Percentiles rank a stretch among this genome's conserved stretches.
These are phyloP conservation scores for Veloboletus limbatus DNA, from an alignment of 1,284 basidiomycete species.

Conservation along the genomic window DNA sequence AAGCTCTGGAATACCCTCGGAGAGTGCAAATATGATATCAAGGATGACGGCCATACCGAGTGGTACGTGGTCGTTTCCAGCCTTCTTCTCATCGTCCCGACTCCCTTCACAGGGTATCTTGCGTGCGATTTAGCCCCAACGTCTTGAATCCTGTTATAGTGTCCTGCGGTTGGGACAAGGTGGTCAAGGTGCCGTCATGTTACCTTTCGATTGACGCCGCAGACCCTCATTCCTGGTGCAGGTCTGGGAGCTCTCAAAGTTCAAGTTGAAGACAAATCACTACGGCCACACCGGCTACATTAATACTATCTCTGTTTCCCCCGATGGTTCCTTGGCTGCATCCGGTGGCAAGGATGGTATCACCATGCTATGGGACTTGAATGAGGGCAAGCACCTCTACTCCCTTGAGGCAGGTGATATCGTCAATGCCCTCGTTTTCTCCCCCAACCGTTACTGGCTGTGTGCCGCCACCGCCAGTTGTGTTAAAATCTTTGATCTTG, in stretches of 20 bases:
- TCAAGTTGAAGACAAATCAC: constrained; percentile 99
- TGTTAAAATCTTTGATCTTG: constrained; percentile 99
- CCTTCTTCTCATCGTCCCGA: not conserved
- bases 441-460: constrained; percentile 99
- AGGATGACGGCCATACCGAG: constrained; percentile 96
- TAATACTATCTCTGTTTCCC: constrained; percentile 98
- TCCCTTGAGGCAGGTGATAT: constrained; percentile 98
- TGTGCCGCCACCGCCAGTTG: constrained; percentile 97
- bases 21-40: constrained; percentile 99
- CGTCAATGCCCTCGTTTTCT: constrained; percentile 99
- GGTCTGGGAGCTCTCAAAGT: constrained; percentile 99
- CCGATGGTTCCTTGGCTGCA: constrained; percentile 98
- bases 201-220: constrained; percentile 54
- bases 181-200: constrained; percentile 87
- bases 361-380: constrained; percentile 99
- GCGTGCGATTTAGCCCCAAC: constrained; percentile 99
- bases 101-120: constrained; percentile 77
- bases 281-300: constrained; percentile 99
- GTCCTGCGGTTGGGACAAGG: constrained; percentile 99
- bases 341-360: constrained; percentile 99
- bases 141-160: constrained; percentile 98
- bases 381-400: constrained; percentile 99
- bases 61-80: constrained; percentile 56
- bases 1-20: constrained; percentile 99
- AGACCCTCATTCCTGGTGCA: constrained; percentile 36